Conservation (phyloP, 108 stramenopile genomes). For the Skeletonema menzelii region DNA sequence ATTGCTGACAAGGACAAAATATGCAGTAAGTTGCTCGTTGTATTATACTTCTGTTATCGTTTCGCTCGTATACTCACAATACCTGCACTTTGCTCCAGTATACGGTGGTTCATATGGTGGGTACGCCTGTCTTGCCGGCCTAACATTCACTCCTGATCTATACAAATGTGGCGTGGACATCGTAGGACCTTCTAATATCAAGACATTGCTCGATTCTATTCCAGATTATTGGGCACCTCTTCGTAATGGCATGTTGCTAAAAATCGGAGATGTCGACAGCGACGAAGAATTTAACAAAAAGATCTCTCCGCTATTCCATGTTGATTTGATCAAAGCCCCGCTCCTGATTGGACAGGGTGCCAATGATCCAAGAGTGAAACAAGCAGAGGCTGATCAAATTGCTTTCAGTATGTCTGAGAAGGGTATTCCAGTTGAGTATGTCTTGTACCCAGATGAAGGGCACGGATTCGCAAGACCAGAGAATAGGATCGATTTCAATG, state of each 20-base stretch:
- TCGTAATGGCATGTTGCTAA: conserved; percentile 56
- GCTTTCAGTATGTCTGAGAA: conserved; percentile 63
- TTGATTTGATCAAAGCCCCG: conserved; percentile 64
- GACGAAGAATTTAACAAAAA: conserved; percentile 64
- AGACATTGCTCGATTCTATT: conserved; percentile 58
- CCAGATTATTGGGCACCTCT: conserved; percentile 68
- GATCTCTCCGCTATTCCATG: conserved; percentile 68
- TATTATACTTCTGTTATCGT: neutral
- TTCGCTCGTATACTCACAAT: neutral
- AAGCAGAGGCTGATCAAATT: conserved; percentile 69
- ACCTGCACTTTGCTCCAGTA: neutral
- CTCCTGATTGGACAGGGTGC: conserved; percentile 71
- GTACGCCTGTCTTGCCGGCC: conserved; percentile 62
- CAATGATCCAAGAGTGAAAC: conserved; percentile 71
- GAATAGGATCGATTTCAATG: conserved; percentile 66
- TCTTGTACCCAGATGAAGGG: conserved; percentile 69
- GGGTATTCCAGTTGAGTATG: conserved; percentile 68
- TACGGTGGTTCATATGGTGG: conserved; percentile 70
- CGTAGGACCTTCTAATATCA: conserved; percentile 67
- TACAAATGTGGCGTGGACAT: conserved; percentile 72
- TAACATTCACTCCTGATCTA: conserved; percentile 66
- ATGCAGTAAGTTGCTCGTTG: conserved; percentile 20
- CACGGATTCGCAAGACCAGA: conserved; percentile 65
- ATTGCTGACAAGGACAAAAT: conserved; percentile 61
- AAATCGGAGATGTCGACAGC: conserved; percentile 67